Evolutionary conservation across 441 rosid genomes (phyloP).

Genomic region (Populus trichocarpa): DNA sequence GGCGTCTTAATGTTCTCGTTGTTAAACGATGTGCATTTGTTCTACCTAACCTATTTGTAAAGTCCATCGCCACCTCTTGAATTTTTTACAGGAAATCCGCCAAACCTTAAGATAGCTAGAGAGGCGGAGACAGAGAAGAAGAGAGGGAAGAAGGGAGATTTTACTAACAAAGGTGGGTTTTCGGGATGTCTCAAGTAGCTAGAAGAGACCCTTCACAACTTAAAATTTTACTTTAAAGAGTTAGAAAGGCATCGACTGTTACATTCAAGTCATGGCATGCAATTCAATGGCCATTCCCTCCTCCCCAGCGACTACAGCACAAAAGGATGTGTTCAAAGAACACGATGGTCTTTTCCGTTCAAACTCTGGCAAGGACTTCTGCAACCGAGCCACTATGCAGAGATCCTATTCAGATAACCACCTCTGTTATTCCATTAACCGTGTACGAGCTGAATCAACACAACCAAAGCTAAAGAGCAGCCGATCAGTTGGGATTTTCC

Average conservation of each 20-base stretch:
- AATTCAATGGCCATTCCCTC: conserved; percentile 31
- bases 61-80: conserved; percentile 5
- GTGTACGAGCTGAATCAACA: conserved; percentile 36
- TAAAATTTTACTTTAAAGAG: too few relatives aligned
- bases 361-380: conserved; percentile 45
- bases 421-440: conserved; percentile 43
- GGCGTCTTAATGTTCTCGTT: conserved; percentile 23
- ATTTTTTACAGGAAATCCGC: conserved; percentile 23
- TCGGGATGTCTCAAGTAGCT: too few relatives aligned
- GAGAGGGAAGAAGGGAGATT: neutral
- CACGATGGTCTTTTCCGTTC: conserved; percentile 51
- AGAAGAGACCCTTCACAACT: too few relatives aligned
- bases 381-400: conserved; percentile 34
- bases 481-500: conserved; percentile 51
- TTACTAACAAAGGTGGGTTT: neutral
- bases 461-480: conserved; percentile 52
- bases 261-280: conserved; percentile 32
- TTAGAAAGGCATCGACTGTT: neutral
- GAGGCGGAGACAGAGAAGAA: neutral
- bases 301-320: conserved; percentile 28
- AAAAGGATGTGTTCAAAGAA: conserved; percentile 36
- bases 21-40: conserved; percentile 16
- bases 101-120: neutral
- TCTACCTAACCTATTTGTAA: conserved; percentile 6
- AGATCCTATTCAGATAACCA: conserved; percentile 70